phyloP scores from a whole-genome alignment of 2,329 filamentous ascomycete species.

The Talaromyces sp. region DNA sequence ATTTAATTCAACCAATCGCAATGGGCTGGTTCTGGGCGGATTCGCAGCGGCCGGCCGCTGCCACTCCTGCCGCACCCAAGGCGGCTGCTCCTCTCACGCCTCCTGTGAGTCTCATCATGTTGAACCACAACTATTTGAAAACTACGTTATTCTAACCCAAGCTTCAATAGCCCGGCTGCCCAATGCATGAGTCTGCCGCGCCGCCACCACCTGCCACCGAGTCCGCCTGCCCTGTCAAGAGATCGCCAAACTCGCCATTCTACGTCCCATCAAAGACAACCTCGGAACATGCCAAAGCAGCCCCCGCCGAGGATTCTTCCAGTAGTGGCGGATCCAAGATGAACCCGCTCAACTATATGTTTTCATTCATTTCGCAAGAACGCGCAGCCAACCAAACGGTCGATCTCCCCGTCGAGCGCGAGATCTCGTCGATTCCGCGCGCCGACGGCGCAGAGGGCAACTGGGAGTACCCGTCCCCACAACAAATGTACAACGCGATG shows the following conservation, averaged over 20 bases:
- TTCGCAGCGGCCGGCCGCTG: conserved; percentile 30
- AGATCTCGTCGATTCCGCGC: conserved; percentile 85
- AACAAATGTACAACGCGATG: conserved; percentile 99
- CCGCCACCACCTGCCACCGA: conserved; percentile 23
- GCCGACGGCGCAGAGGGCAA: conserved; percentile 62
- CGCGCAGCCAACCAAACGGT: conserved; percentile 67
- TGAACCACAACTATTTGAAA: not conserved
- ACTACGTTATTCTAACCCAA: conserved; percentile 42
- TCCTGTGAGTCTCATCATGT: conserved; percentile 1
- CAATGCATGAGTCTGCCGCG: conserved; percentile 56
- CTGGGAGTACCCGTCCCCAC: conserved; percentile 97
- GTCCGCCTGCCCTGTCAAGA: conserved; percentile 37
- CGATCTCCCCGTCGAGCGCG: conserved; percentile 71
- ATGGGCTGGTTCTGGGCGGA: conserved; percentile 74
- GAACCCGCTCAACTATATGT: conserved; percentile 94
- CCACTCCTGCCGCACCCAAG: conserved; percentile 34
- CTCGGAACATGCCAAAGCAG: conserved; percentile 28
- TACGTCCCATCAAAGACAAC: conserved; percentile 29
- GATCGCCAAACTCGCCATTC: conserved; percentile 47
- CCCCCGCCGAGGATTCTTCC: conserved; percentile 28
- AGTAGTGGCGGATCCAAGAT: conserved; percentile 50
- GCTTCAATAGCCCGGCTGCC: conserved; percentile 56
- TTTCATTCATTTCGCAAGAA: conserved; percentile 74
- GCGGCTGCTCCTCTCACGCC: conserved; percentile 17
- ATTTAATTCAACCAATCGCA: conserved; percentile 11